These are phyloP conservation scores for Gossypium turneri DNA, from an alignment of 345 rosid genomes.

Conservation along the genomic window DNA sequence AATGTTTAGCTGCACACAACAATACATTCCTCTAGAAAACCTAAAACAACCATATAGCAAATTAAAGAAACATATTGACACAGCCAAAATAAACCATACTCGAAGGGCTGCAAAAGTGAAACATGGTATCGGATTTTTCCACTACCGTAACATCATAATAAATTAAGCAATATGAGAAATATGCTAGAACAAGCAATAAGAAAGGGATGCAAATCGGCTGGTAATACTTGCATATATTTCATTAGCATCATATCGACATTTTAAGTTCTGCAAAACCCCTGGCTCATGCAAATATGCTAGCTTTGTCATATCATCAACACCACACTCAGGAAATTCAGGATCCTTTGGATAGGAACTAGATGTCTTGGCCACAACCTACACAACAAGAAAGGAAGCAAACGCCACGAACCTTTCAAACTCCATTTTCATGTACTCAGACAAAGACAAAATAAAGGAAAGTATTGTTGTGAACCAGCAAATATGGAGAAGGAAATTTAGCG, in stretches of 20 bases:
- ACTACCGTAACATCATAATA: neutral
- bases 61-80: neutral
- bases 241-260: slow-evolving; percentile 59
- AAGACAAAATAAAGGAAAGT: slow-evolving; percentile 5
- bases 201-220: slow-evolving; percentile 8
- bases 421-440: neutral
- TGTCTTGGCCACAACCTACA: slow-evolving; percentile 63
- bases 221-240: slow-evolving; percentile 83
- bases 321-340: slow-evolving; percentile 75
- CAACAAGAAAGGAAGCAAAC: slow-evolving; percentile 1
- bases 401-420: slow-evolving; percentile 1
- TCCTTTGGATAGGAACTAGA: slow-evolving; percentile 66
- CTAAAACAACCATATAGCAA: neutral
- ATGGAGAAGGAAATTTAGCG: neutral
- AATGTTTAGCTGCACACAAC: slow-evolving; percentile 17
- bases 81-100: neutral
- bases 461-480: neutral
- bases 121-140: neutral
- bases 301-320: slow-evolving; percentile 97
- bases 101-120: neutral
- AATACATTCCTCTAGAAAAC: neutral
- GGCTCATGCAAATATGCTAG: slow-evolving; percentile 96
- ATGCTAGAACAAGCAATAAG: neutral
- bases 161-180: slow-evolving; percentile 4
- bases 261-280: slow-evolving; percentile 83